phyloP scores from a whole-genome alignment of 192 early-diverging fungal species.

The Coemansia sp. region DNA sequence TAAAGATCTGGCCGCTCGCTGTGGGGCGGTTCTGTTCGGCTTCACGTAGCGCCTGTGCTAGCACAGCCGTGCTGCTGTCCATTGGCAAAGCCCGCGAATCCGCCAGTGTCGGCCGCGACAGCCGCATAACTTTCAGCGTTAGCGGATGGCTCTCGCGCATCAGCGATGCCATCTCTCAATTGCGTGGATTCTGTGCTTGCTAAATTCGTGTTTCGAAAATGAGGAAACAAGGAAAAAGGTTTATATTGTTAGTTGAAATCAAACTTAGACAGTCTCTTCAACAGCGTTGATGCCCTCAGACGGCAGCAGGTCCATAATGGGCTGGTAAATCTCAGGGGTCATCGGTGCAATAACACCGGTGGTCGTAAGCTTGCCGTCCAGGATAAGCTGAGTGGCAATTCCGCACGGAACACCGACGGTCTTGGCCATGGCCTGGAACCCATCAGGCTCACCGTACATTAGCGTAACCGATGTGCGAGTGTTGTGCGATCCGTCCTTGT shows the following conservation, averaged over 20 bases:
- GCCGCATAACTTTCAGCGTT: conserved; percentile 88
- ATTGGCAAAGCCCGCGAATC: conserved; percentile 52
- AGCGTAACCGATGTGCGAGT: conserved; percentile 91
- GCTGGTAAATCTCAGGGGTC: conserved; percentile 84
- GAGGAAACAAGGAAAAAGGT: background rate
- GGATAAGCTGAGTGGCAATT: conserved; percentile 88
- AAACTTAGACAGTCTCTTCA: conserved; percentile 59
- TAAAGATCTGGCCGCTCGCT: conserved; percentile 37
- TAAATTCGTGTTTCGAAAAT: background rate
- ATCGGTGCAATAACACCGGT: conserved; percentile 93
- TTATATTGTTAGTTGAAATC: background rate
- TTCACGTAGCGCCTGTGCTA: conserved; percentile 33
- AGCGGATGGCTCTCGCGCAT: conserved; percentile 67
- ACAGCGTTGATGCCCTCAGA: conserved; percentile 86
- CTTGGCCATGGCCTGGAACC: conserved; percentile 94
- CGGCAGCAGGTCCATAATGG: conserved; percentile 84
- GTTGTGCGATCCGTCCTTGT: conserved; percentile 80
- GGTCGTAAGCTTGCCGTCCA: conserved; percentile 78
- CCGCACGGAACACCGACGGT: conserved; percentile 96
- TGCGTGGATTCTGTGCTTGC: no score
- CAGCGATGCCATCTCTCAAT: conserved; percentile 33
- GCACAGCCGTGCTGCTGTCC: conserved; percentile 33
- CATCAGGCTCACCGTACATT: conserved; percentile 87
- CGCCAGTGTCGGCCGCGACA: conserved; percentile 73
- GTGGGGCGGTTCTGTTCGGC: conserved; percentile 52